These are phyloP conservation scores for Pisolithus tinctorius DNA, from an alignment of 768 basidiomycete species.

Conservation along the genomic window DNA sequence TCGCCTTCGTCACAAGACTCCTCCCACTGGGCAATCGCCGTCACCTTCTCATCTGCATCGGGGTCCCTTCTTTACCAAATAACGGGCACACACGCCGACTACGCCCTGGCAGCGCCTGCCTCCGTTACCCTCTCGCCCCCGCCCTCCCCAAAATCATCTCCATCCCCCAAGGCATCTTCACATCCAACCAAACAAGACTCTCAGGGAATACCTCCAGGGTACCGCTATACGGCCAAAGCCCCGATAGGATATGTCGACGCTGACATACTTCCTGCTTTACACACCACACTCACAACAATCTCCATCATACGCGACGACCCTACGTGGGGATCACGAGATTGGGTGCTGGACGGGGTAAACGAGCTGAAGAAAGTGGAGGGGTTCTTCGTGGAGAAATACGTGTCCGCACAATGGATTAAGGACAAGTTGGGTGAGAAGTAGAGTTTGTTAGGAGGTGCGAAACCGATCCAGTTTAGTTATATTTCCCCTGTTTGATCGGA, in stretches of 20 bases:
- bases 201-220: background rate
- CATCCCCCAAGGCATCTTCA: background rate
- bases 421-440: slow-evolving; percentile 24
- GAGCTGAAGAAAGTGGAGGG: slow-evolving; percentile 24
- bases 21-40: slow-evolving; percentile 21
- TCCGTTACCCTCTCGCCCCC: slow-evolving; percentile 21
- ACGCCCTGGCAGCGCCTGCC: slow-evolving; percentile 25
- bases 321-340: slow-evolving; percentile 22
- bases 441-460: background rate
- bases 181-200: background rate
- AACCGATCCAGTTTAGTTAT: background rate
- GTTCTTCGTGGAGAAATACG: slow-evolving; percentile 24
- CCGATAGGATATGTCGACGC: slow-evolving; percentile 23
- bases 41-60: slow-evolving; percentile 22
- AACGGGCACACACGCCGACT: slow-evolving; percentile 21
- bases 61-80: slow-evolving; percentile 28
- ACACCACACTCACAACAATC: slow-evolving; percentile 21
- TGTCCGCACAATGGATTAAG: slow-evolving; percentile 22
- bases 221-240: slow-evolving; percentile 8
- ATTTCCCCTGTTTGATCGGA: too few species aligned
- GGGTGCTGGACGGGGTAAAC: slow-evolving; percentile 27
- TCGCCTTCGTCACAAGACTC: slow-evolving; percentile 2
- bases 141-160: background rate
- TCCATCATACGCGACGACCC: slow-evolving; percentile 21
- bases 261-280: slow-evolving; percentile 22